Percentiles rank a stretch among this genome's conserved stretches.
phyloP scores from a whole-genome alignment of 805 yeast genomes.

The Candida tammaniensis region DNA sequence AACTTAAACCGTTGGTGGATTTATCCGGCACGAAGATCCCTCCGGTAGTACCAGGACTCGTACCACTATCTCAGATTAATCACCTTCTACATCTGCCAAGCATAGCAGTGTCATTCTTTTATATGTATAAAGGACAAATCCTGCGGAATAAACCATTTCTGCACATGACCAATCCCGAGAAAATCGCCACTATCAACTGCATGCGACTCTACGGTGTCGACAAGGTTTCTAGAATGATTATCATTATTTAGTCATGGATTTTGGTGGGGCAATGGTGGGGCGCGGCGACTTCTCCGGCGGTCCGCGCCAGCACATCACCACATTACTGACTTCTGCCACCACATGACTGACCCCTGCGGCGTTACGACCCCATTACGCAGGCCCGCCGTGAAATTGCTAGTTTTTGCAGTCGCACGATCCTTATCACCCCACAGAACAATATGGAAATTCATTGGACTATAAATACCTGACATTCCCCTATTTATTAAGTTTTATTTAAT shows the following conservation, averaged over 20 bases:
- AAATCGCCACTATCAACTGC: constrained; percentile 6
- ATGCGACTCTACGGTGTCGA: constrained; percentile 8
- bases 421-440: constrained; percentile 7
- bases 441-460: constrained; percentile 3
- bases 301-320: not conserved
- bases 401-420: constrained; percentile 4
- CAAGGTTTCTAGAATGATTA: constrained; percentile 3
- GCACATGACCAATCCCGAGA: constrained; percentile 4
- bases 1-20: constrained; percentile 14
- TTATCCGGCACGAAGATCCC: constrained; percentile 8
- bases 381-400: not conserved
- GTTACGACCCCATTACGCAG: no score
- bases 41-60: constrained; percentile 10
- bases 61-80: constrained; percentile 12
- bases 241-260: constrained; percentile 4
- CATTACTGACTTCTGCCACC: no score
- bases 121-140: constrained; percentile 3
- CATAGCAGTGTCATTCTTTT: constrained; percentile 1
- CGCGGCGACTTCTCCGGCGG: not conserved
- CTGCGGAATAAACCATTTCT: constrained; percentile 7
- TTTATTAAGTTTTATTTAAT: no score
- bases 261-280: not conserved
- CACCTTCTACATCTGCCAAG: no score
- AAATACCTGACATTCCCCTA: constrained; percentile 1
- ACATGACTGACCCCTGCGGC: no score